Evolutionary conservation across 2,329 filamentous ascomycete species (phyloP), one percentile per base, ranked within the genome.

Genomic region (Hymenoscyphus scutula): DNA sequence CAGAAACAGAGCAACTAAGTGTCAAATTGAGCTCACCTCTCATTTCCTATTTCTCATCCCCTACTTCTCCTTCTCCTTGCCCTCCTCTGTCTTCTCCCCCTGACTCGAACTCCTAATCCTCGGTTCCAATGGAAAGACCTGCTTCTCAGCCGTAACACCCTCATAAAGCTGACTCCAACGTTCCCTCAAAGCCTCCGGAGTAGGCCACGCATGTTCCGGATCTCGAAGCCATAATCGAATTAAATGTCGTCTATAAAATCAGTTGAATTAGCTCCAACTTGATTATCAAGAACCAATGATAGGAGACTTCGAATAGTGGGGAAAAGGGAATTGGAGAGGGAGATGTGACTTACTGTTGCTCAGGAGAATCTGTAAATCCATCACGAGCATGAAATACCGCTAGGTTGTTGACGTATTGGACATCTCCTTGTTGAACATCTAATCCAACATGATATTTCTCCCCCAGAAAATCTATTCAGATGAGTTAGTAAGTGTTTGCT

Each of bases 121-220:
- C n/a, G 83, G 82, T 69, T 88, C 81, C 1, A 86, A 74, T 0
- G 84, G 84, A 59, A 87, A 83, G 0, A 85, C 79, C 38, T 82
- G 77, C 11, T 77, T 79, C 64, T 85, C 82, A 0, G 79, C 74
- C 2, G 74, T 79, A 2, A 86, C 78, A 3, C 77, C 80, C 1
- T 78, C 76, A 66, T 85, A 88, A 0, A 88, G 74, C 3, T 62
- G 61, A 64, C 79, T 76, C 82, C 84, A 88, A 8, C 80, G 75
- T 4, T 72, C 73, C 55, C 71, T 64, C 56, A 80, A 63, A 11
- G 64, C 67, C 29, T 69, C 70, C 2, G 78, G 79, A 2, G 74
- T 78, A 37, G 76, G 63, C 77, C 78, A 81, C 10, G 75, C 75
- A 51, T 74, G 65, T 62, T 80, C 77, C 3, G 74, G 72, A 65